These are phyloP conservation scores for Secale cereale DNA, from an alignment of 176 grass and related monocot species.

Conservation along the genomic window DNA sequence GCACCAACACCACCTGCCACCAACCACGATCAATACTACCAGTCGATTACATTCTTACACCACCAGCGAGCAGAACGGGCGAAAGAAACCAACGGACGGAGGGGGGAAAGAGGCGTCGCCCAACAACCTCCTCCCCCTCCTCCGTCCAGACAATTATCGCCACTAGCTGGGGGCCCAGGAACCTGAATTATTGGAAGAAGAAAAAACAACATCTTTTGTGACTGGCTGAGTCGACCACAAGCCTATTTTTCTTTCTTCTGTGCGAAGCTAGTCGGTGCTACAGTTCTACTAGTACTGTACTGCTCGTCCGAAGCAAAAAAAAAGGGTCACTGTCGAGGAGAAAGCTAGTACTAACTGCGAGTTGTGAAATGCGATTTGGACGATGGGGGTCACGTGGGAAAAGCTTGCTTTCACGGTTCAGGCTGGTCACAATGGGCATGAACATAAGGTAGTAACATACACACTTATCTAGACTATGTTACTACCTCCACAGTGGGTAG, in stretches of 20 bases:
- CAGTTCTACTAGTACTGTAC: not conserved
- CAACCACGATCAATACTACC: not conserved
- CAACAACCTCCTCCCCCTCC: not conserved
- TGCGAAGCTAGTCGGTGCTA: not conserved
- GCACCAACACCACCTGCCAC: constrained; percentile 19
- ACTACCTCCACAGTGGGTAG: no score
- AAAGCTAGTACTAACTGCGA: not conserved
- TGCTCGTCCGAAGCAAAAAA: not conserved
- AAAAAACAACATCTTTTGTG: not conserved
- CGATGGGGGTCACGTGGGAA: not conserved
- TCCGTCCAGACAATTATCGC: constrained; percentile 1
- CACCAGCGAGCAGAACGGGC: not conserved
- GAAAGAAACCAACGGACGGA: not conserved
- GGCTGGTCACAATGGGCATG: no score
- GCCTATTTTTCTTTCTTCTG: not conserved
- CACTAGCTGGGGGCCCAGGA: not conserved
- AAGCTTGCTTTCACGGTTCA: not conserved
- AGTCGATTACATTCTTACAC: not conserved
- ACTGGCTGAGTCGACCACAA: not conserved
- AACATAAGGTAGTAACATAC: no score
- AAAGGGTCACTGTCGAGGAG: not conserved
- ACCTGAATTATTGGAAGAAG: no score
- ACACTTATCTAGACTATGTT: no score
- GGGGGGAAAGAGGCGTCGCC: not conserved
- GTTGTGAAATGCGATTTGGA: not conserved